Evolutionary conservation across 2,329 filamentous ascomycete genomes (phyloP).

Genomic region (Trichophaea hybrida): DNA sequence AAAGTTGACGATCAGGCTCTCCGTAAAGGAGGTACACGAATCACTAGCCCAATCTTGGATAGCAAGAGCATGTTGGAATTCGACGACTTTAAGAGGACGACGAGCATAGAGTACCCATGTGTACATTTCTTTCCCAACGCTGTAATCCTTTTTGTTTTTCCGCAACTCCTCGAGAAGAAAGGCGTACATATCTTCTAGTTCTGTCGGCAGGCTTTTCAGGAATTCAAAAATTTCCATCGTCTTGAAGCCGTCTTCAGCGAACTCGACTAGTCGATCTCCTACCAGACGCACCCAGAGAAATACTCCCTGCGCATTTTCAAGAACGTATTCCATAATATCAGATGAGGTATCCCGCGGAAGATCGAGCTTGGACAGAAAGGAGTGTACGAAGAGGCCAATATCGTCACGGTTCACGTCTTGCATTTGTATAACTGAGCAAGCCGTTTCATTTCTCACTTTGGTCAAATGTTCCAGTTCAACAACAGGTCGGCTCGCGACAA

Average conservation of each 20-base stretch:
- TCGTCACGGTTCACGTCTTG: not conserved
- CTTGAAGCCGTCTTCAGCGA: not conserved
- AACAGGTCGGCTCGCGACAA: conserved; percentile 1
- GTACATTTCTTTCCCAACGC: not conserved
- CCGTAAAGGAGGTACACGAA: not conserved
- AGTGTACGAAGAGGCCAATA: not conserved
- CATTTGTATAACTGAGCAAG: not conserved
- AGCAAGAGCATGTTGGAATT: not conserved
- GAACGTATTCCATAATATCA: not conserved
- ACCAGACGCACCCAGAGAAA: not conserved
- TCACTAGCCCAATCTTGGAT: not conserved
- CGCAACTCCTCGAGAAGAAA: not conserved
- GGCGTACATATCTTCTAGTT: not conserved
- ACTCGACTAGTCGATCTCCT: not conserved
- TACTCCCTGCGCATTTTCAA: not conserved
- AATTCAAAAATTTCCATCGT: not conserved
- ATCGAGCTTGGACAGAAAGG: not conserved
- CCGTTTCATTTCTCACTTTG: not conserved
- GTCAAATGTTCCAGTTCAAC: not conserved
- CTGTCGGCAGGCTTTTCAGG: not conserved
- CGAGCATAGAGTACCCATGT: not conserved
- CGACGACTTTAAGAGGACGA: not conserved
- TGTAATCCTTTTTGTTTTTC: not conserved
- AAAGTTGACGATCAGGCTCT: not conserved
- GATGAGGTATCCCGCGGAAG: not conserved